A percentile compares a stretch with the other conserved stretches of the same genome.
Conservation (phyloP, 768 basidiomycete species). For the Dioszegia hungarica region DNA sequence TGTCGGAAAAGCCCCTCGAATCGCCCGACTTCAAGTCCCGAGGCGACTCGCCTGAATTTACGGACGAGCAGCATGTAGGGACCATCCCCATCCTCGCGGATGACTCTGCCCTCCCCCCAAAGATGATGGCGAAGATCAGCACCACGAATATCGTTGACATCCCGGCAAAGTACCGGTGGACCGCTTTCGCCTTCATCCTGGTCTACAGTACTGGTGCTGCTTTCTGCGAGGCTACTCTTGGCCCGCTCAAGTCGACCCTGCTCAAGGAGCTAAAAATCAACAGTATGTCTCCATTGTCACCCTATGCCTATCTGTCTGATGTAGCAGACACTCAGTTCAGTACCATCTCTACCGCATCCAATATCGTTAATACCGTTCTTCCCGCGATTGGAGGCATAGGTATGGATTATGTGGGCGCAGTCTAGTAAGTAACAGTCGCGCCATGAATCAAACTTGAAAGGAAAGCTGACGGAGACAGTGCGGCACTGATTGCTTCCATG, state of each 20-base stretch:
- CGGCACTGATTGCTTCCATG: constrained; percentile 32
- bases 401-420: constrained; percentile 46
- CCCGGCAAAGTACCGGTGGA: constrained; percentile 18
- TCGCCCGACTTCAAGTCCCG: not conserved
- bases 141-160: constrained; percentile 6
- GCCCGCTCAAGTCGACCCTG: constrained; percentile 32
- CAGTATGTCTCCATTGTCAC: constrained; percentile 15
- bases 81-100: not conserved
- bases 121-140: not conserved
- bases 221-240: constrained; percentile 17
- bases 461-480: constrained; percentile 6
- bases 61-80: not conserved
- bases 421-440: constrained; percentile 31
- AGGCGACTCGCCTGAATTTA: not conserved
- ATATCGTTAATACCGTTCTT: constrained; percentile 44
- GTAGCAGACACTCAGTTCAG: constrained; percentile 39
- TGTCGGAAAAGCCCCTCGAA: not conserved
- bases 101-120: not conserved
- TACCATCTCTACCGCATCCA: constrained; percentile 38
- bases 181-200: constrained; percentile 32
- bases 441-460: not conserved
- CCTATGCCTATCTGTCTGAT: no score
- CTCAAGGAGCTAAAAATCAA: constrained; percentile 27
- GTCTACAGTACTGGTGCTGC: constrained; percentile 30
- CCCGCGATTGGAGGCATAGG: constrained; percentile 45